Percentiles rank a stretch among this genome's conserved stretches.
These are phyloP conservation scores for Sclerospora graminicola DNA, from an alignment of 352 stramenopile genomes.

Conservation along the genomic window DNA sequence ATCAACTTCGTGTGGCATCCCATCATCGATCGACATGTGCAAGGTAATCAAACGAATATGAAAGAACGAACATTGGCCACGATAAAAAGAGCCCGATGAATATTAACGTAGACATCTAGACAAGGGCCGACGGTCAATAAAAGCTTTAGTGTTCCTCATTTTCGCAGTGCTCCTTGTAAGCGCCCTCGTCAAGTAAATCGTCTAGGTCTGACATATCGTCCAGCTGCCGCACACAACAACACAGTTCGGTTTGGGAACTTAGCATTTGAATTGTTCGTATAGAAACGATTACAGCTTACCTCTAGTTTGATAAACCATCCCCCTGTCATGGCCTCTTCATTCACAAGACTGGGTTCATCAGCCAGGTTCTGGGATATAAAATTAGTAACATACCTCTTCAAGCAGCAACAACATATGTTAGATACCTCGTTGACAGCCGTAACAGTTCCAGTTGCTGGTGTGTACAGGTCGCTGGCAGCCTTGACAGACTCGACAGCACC, in stretches of 20 bases:
- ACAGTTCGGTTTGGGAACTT: background rate
- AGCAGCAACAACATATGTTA: background rate
- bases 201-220: slow-evolving; percentile 63
- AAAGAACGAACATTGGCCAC: too few relatives aligned
- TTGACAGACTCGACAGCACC: slow-evolving; percentile 98
- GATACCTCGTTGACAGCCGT: slow-evolving; percentile 89
- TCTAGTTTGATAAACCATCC: slow-evolving; percentile 89
- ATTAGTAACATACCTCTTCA: too few relatives aligned
- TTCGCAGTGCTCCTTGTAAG: slow-evolving; percentile 82
- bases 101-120: too few relatives aligned
- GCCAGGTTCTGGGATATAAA: slow-evolving; percentile 72
- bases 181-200: slow-evolving; percentile 68
- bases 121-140: too few relatives aligned
- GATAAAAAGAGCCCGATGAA: too few relatives aligned
- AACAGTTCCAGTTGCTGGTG: slow-evolving; percentile 88
- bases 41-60: too few relatives aligned
- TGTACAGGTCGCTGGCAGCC: slow-evolving; percentile 96
- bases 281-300: slow-evolving; percentile 17
- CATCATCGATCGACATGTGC: slow-evolving; percentile 2
- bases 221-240: slow-evolving; percentile 21
- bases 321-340: slow-evolving; percentile 73
- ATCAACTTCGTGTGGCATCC: slow-evolving; percentile 16
- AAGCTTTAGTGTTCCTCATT: slow-evolving; percentile 69
- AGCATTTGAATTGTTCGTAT: too few relatives aligned
- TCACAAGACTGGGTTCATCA: slow-evolving; percentile 80